Evolutionary conservation across 202 grass and related monocot species (phyloP).

Genomic region (Carex arenaria): DNA sequence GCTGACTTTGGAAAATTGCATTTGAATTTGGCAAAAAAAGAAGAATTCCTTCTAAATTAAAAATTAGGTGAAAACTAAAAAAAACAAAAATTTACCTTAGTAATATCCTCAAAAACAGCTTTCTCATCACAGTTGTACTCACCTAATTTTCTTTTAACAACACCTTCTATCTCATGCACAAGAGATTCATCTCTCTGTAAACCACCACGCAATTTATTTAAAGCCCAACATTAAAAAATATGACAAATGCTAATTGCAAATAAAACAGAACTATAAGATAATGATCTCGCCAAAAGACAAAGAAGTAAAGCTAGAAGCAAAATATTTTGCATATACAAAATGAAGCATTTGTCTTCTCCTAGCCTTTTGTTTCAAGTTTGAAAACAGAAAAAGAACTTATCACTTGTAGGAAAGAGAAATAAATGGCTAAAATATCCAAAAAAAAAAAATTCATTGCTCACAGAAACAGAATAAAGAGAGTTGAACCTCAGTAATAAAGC

Average conservation of each 20-base stretch:
- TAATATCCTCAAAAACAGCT: conserved; percentile 64
- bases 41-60: not conserved
- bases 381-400: not conserved
- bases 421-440: not conserved
- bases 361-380: not conserved
- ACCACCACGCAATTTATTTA: not conserved
- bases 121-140: conserved; percentile 45
- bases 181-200: conserved; percentile 85
- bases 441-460: not conserved
- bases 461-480: conserved; percentile 11
- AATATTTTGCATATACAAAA: not conserved
- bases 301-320: not conserved
- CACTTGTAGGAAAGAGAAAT: not conserved
- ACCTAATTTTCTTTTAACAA: conserved; percentile 48
- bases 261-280: not conserved
- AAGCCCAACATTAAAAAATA: not conserved
- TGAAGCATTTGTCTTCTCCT: not conserved
- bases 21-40: not conserved
- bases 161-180: conserved; percentile 82
- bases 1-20: not conserved
- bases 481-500: conserved; percentile 76
- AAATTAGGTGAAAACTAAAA: conserved; percentile 1
- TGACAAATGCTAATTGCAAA: not conserved
- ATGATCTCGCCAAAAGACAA: conserved; percentile 9
- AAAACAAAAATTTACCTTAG: conserved; percentile 36